These are phyloP conservation scores for Miscanthus lutarioriparius DNA, from an alignment of 176 grass and related monocot species.

Conservation along the genomic window DNA sequence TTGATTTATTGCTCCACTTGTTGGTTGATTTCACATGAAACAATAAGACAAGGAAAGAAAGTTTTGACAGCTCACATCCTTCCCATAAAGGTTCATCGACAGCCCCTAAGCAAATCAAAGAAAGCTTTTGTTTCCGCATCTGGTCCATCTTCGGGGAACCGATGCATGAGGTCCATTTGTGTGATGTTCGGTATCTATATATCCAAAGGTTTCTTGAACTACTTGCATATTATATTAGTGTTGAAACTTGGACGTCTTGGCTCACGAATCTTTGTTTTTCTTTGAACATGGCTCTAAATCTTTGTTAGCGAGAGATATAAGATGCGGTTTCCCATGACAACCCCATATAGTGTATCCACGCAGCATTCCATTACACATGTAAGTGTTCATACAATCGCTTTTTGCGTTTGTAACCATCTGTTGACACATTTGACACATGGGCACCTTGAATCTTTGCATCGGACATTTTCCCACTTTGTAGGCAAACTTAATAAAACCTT, in stretches of 20 bases:
- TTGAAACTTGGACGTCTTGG: neutral
- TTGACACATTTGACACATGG: no score
- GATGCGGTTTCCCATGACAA: neutral
- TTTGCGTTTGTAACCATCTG: no score
- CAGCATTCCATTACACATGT: no score
- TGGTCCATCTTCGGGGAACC: neutral
- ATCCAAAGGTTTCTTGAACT: neutral
- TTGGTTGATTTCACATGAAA: neutral
- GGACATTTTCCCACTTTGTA: neutral
- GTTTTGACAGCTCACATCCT: neutral
- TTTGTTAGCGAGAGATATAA: neutral
- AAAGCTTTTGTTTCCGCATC: neutral
- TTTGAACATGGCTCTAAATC: neutral
- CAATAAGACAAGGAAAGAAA: neutral
- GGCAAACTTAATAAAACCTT: constrained; percentile 7
- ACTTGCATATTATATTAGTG: neutral
- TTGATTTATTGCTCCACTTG: neutral
- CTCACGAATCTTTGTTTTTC: no score
- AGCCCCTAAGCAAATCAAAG: neutral
- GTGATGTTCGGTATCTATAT: neutral
- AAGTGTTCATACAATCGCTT: no score
- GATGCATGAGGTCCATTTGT: neutral
- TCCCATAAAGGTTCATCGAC: neutral
- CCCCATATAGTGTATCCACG: no score
- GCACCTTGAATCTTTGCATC: no score